These are phyloP conservation scores for Paramecium tetraurelia DNA, from an alignment of 73 alveolate genomes.

Conservation along the genomic window DNA sequence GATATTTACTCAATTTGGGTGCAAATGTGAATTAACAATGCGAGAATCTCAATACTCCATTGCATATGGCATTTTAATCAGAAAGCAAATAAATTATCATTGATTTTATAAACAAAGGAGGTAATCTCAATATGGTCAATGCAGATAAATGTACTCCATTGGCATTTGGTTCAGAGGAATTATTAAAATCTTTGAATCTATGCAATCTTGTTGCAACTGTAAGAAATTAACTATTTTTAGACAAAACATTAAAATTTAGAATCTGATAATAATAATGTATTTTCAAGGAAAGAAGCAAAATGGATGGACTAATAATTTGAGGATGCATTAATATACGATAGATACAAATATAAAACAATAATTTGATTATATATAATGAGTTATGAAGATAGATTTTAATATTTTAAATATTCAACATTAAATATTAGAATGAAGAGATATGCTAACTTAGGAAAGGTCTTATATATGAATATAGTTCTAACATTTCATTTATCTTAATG, in stretches of 20 bases:
- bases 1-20: slow-evolving; percentile 45
- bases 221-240: neutral
- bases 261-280: neutral
- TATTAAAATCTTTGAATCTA: neutral
- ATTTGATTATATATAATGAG: neutral
- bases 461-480: neutral
- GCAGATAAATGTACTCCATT: slow-evolving; percentile 47
- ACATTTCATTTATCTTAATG: slow-evolving; percentile 25
- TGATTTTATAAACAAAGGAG: slow-evolving; percentile 35
- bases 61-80: slow-evolving; percentile 58
- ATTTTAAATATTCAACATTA: neutral
- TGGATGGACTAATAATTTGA: neutral
- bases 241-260: neutral
- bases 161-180: slow-evolving; percentile 29
- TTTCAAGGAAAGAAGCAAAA: neutral
- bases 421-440: neutral
- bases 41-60: slow-evolving; percentile 55
- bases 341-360: neutral
- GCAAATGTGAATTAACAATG: slow-evolving; percentile 59
- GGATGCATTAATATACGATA: neutral
- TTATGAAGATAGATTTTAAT: neutral
- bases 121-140: slow-evolving; percentile 38
- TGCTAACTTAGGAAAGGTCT: neutral
- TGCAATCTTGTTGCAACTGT: neutral
- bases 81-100: slow-evolving; percentile 44